Evolutionary conservation across 192 early-diverging fungal genomes (phyloP), one percentile per base, ranked within the genome.

Genomic region (Coemansia sp.): DNA sequence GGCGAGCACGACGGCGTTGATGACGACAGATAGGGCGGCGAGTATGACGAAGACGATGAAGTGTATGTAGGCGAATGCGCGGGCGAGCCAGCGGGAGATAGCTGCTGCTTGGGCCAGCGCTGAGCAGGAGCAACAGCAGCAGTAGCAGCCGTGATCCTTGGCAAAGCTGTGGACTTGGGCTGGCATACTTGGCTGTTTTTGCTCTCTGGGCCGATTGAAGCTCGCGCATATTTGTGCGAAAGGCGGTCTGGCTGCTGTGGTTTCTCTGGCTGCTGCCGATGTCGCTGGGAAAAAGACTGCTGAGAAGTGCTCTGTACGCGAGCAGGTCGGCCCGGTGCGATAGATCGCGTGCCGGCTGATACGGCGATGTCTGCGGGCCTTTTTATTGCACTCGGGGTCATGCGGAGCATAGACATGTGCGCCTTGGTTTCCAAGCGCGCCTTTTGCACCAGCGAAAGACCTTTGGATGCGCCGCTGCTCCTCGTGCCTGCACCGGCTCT

Each of bases 11-110:
- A 60, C 6, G 65, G n/a, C 53, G 53, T 28, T 27, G 53, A 55
- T 1, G 50, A 58, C 1, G 60, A 48, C 16, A 32, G 69, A 42
- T 72, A 42, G 13, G 72, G 28, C 22, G 72, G 72, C 34, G 72
- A 74, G 30, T 48, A 68, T 19, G 70, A 65, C 6, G 58, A 60
- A 19, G 61, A 61, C 35, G 65, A 66, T 5, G 71, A 64, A 14
- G 60, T 19, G 52, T 74, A 68, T 14, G 65, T 53, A 24, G 67
- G 73, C 39, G 73, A 75, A 30, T 71, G 68, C 11, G 71, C 61
- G 4, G 73, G 75, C 2, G 69, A 72, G 27, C 65, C 66, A 1
- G 61, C 69, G 0, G 75, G 75, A 34, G 76, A 79, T 32, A 52
- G 32, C 32, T 53, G 48, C 61, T 36, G 50, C 25, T 28, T 20